Evolutionary conservation across 108 stramenopile species (phyloP), one percentile per base, ranked within the genome.

Genomic region (Fistulifera pelliculosa): DNA sequence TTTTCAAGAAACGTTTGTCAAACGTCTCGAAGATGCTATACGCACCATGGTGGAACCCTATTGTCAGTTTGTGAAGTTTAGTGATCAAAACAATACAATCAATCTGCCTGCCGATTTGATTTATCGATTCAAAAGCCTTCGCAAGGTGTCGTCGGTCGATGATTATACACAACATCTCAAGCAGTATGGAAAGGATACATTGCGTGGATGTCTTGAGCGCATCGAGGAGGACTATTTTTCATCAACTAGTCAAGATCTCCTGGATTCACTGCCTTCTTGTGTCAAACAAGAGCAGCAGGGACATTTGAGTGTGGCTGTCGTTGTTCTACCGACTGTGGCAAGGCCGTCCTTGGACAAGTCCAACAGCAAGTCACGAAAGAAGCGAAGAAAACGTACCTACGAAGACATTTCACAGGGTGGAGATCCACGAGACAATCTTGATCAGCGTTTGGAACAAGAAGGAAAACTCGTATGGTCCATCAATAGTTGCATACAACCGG

Each of bases 321-420:
- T 79, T 13, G 38, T 74, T 27, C 55, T 63, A 24, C 51, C 47
- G 0, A 28, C 52, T 13, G 27, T 54, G 24, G 19, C 26, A 0
- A 14, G 38, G 40, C 49, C 42, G 1, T 15, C 49, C 23, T 27
- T 38, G 22, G 39, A 44, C 14, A 42, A 1, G 2, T 12, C 14
- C 22, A 4, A 45, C 16, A 51, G 25, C 22, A 35, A 35, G 31
- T 35, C 31, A 35, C 22, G 50, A n/a, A 58, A 51, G 38, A 61
- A 38, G 18, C 42, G 68, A 27, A 54, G 72, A 24, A 76, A 80
- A 43, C 54, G 72, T 22, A 71, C 69, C 44, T 58, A 77, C 13
- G 67, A 69, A 8, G 65, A 70, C 39, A 73, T 76, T 60, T 55
- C 58, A 54, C 87, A 90, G 47, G 87, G 87, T 15, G 87, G 87